Evolutionary conservation across 2,329 filamentous ascomycete genomes (phyloP), one percentile per base, ranked within the genome.

Genomic region (Pseudocercospora fijiensis): DNA sequence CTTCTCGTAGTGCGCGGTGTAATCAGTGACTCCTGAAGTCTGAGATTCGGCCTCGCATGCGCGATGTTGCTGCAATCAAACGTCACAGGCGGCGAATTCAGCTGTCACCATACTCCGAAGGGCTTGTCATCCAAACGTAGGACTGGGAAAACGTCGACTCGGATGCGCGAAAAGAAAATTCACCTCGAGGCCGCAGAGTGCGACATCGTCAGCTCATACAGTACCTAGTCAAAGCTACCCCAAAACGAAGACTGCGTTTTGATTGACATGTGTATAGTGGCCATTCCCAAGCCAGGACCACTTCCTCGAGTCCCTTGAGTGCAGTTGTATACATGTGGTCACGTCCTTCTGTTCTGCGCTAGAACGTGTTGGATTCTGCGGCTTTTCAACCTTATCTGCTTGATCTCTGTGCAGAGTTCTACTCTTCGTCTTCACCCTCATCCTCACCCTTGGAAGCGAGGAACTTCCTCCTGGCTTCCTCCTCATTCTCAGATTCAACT

Each of bases 371-470:
- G 33, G 13, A 16, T 11, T 58, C 22, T 53, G 26, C 49, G 26
- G 26, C 4, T 5, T 30, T 53, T 24, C 49, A n/a, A 11, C 16
- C 37, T 41, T 41, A 4, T 8, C 37, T 18, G 37, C 16, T 41
- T 18, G 37, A 16, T 41, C 37, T 8, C 18, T 16, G 8, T 41
- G 37, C 37, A 41, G 37, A 41, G 33, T 8, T 57, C 41, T 69
- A 69, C 33, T 73, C 70, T 20, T 73, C 72, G 20, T 73, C 72
- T 41, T 72, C 71, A 20, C 71, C 71, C 16, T 71, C 71, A n/a
- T 71, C 70, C 52, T 72, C 70, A n/a, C 71, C 71, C 63, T 73
- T 71, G n/a, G 63, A 61, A 1, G 68, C 72, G 51, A 72, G 63
- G 52, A 66, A 72, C 22, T 67, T 70, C 51, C 72, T 73, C 63